Percentiles rank a stretch among this genome's conserved stretches.
phyloP scores from a whole-genome alignment of 495 filamentous ascomycete species.

The Penicillium flavigenum region DNA sequence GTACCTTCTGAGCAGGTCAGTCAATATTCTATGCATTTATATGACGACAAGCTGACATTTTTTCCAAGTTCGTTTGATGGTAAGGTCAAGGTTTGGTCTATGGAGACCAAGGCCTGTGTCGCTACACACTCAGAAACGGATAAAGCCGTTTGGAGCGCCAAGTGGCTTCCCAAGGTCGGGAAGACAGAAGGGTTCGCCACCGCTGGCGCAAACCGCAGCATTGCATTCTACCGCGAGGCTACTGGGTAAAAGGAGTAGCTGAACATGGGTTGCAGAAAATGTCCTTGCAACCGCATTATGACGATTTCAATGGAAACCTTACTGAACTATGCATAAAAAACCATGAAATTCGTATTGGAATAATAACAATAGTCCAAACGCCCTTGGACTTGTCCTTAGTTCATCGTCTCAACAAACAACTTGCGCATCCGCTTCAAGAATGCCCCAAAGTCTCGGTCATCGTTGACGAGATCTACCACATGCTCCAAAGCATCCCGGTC shows the following conservation, averaged over 20 bases:
- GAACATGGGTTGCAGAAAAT: neutral
- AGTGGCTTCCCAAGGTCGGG: conserved; percentile 79
- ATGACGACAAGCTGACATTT: conserved; percentile 15
- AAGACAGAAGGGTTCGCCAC: conserved; percentile 84
- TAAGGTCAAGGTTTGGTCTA: conserved; percentile 92
- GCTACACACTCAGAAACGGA: conserved; percentile 92
- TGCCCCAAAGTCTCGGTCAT: conserved; percentile 74
- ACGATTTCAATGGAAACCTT: conserved; percentile 17
- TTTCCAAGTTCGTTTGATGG: conserved; percentile 72
- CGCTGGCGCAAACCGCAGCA: conserved; percentile 73
- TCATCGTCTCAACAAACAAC: conserved; percentile 65
- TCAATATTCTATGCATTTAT: conserved; percentile 4
- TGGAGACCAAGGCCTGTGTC: conserved; percentile 77
- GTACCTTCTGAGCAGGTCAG: conserved; percentile 80
- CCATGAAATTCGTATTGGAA: conserved; percentile 25
- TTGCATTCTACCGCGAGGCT: conserved; percentile 91
- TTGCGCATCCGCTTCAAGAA: conserved; percentile 92
- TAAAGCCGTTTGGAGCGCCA: conserved; percentile 79
- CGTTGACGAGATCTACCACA: conserved; percentile 71
- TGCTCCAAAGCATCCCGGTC: conserved; percentile 69
- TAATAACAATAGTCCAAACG: conserved; percentile 4
- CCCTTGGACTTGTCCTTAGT: conserved; percentile 29
- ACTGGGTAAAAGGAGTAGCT: conserved; percentile 57
- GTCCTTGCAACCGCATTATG: conserved; percentile 5
- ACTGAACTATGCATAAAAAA: conserved; percentile 14